Evolutionary conservation across 441 rosid species (phyloP), one percentile per base, ranked within the genome.

Genomic region (Aleurites moluccanus): DNA sequence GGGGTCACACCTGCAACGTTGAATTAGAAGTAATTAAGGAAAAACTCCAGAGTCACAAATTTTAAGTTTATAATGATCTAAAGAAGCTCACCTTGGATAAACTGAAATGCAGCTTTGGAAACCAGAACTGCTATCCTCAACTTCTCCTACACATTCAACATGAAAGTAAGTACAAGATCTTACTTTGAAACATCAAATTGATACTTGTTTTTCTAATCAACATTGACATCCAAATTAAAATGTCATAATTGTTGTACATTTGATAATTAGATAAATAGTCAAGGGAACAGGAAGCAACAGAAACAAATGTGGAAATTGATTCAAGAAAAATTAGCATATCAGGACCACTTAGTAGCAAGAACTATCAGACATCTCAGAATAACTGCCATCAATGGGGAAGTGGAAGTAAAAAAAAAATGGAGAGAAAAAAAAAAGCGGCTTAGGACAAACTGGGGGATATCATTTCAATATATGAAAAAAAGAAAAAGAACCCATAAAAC

Each of bases 21-120:
- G 15, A 73, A 78, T 65, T 50, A 53, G 16, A 35, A 42, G 59
- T 45, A 56, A 20, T 61, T 27, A 67, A n/a, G 52, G 3, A 14
- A 69, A 42, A 20, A 38, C 6, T 28, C 1, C 40, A 16, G 16
- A 67, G 2, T 7, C 11, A 20, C 20, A 18, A 72, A 14, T 47
- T 72, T 3, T 33, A 20, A 30, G 2, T 13, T 50, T 40, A 23
- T 28, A 38, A 49, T 14, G 40, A 57, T 18, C 18, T 67, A 25
- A 53, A 79, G 56, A 67, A 78, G 21, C 81, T 78, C 69, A 88
- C 97, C 95, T 75, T 82, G 83, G 77, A 91, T 85, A 79, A 90
- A 92, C 35, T 92, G 99, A 80, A 90, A 80, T 23, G 97, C 97
- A 6, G 97, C 99, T 86, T 94, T 91, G 11, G 99, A 94, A 30